Evolutionary conservation across 345 rosid genomes (phyloP).

Genomic region (Aegle marmelos): DNA sequence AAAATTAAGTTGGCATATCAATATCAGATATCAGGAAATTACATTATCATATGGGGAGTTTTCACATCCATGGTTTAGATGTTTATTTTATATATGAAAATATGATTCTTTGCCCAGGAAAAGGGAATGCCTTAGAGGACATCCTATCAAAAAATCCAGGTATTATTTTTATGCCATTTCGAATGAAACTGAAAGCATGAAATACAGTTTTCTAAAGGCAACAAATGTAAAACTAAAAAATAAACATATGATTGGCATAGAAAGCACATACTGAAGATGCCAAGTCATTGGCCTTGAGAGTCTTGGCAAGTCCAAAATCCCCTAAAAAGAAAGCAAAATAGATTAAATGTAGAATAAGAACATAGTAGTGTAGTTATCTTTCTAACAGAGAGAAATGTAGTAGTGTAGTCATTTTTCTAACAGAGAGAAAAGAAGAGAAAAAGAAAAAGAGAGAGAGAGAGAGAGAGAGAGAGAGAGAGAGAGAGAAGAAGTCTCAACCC

Average conservation of each 20-base stretch:
- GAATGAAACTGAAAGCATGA: background rate
- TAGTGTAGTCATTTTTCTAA: background rate
- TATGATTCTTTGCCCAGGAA: background rate
- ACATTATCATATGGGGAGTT: background rate
- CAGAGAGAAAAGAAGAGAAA: background rate
- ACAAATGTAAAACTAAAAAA: background rate
- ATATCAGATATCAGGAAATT: background rate
- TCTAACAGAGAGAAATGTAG: too few species aligned
- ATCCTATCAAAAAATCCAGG: background rate
- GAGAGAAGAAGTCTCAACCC: background rate
- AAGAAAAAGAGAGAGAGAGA: too few species aligned
- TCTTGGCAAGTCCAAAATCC: slow-evolving; percentile 98
- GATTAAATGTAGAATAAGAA: slow-evolving; percentile 5
- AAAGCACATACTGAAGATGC: slow-evolving; percentile 79
- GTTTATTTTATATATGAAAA: background rate
- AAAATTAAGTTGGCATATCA: background rate
- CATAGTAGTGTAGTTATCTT: background rate
- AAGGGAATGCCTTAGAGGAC: background rate
- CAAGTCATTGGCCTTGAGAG: slow-evolving; percentile 89
- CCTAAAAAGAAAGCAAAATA: slow-evolving; percentile 45
- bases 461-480: background rate
- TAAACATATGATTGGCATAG: background rate
- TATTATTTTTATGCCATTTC: background rate
- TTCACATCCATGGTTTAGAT: background rate
- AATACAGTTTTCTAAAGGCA: background rate